These are phyloP conservation scores for Flueggea neowawraea DNA, from an alignment of 441 rosid species.

Conservation along the genomic window DNA sequence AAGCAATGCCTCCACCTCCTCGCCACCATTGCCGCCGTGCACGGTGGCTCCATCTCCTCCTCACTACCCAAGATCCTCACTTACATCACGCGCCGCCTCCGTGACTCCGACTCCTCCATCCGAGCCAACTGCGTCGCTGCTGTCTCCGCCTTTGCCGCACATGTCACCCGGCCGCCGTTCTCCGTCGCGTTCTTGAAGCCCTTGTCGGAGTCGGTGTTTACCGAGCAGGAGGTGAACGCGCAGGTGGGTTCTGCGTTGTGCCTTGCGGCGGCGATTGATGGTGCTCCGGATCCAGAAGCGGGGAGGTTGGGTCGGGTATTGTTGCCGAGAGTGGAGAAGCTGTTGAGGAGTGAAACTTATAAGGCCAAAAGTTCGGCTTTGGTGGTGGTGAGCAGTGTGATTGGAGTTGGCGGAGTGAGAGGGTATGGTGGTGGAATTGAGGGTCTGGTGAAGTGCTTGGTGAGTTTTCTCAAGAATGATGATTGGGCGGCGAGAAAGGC, in stretches of 20 bases:
- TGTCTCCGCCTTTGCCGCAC: slow-evolving; percentile 55
- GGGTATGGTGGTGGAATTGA: too few species aligned
- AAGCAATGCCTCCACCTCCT: slow-evolving; percentile 68
- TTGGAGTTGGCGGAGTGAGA: too few species aligned
- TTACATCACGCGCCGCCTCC: slow-evolving; percentile 62
- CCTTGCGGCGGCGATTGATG: slow-evolving; percentile 76
- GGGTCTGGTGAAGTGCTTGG: too few species aligned
- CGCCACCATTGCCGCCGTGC: slow-evolving; percentile 42
- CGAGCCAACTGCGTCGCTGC: slow-evolving; percentile 68
- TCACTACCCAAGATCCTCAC: slow-evolving; percentile 64
- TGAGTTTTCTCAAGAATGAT: too few species aligned
- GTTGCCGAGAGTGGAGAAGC: slow-evolving; percentile 60
- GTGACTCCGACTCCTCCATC: slow-evolving; percentile 72
- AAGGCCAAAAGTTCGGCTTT: too few species aligned
- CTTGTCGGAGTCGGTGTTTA: slow-evolving; percentile 72
- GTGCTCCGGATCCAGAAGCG: slow-evolving; percentile 71
- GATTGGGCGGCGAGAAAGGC: slow-evolving; percentile 90
- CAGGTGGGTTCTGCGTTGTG: slow-evolving; percentile 88
- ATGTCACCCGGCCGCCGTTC: slow-evolving; percentile 50
- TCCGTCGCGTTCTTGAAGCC: slow-evolving; percentile 63
- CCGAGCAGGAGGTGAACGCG: slow-evolving; percentile 76
- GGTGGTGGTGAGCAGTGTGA: too few species aligned
- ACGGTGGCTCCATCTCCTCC: slow-evolving; percentile 43
- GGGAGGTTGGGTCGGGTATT: slow-evolving; percentile 38
- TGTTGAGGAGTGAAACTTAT: too few species aligned